phyloP scores from a whole-genome alignment of 2,329 filamentous ascomycete genomes.

The Fonsecaea monophora region DNA sequence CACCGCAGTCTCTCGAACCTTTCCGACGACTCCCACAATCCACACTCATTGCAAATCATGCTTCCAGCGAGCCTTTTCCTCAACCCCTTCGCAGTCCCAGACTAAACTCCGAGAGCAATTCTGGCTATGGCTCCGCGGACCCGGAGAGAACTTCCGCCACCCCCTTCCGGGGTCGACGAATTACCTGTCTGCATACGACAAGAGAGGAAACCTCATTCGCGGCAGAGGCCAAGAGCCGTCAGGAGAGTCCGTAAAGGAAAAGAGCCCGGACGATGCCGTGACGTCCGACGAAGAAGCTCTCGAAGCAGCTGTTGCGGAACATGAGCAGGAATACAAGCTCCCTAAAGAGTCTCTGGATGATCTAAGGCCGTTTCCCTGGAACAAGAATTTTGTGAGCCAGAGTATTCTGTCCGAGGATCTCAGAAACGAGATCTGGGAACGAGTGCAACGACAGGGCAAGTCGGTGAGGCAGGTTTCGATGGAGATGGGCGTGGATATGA shows the following conservation, averaged over 20 bases:
- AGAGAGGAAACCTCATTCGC: conserved; percentile 56
- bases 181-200: conserved; percentile 62
- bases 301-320: conserved; percentile 44
- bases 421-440: conserved; percentile 74
- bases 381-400: conserved; percentile 72
- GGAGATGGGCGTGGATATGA: conserved; percentile 78
- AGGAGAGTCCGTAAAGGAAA: conserved; percentile 4
- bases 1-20: conserved; percentile 24
- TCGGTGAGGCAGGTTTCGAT: conserved; percentile 79
- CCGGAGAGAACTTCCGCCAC: conserved; percentile 57
- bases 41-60: conserved; percentile 40
- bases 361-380: conserved; percentile 73
- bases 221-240: conserved; percentile 10
- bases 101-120: conserved; percentile 63
- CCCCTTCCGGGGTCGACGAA: conserved; percentile 60
- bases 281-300: conserved; percentile 27
- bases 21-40: conserved; percentile 30
- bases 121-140: conserved; percentile 65
- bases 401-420: conserved; percentile 75
- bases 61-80: conserved; percentile 38
- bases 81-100: conserved; percentile 40
- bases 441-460: conserved; percentile 69
- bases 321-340: conserved; percentile 43
- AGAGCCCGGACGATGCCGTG: conserved; percentile 13
- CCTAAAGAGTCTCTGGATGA: conserved; percentile 34